Evolutionary conservation across 202 grass and related monocot genomes (phyloP), one percentile per base, ranked within the genome.

Genomic region (Panicum hallii): DNA sequence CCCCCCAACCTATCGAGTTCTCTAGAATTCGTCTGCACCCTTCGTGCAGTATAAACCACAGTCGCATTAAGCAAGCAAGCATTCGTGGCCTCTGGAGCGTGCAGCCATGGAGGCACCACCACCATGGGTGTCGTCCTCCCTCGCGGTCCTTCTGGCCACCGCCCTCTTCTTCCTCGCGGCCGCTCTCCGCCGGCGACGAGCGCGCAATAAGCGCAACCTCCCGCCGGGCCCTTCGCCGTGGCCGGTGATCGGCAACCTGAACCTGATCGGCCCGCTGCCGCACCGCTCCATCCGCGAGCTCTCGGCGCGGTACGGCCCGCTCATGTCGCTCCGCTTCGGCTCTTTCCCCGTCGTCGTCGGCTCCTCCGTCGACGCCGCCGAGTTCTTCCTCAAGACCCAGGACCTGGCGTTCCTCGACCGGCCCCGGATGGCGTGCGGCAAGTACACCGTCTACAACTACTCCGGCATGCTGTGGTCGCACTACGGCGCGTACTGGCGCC

Each of bases 221-320:
- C 63, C 67, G 1, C 67, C 67, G 0, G 67, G 42, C 5, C 67
- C 67, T 11, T 9, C 11, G 43, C 43, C 42, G 1, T 15, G 19
- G 41, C 67, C 67, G 43, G 67, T 70, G 20, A 70, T 70, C 43
- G 67, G 67, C n/a, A 70, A 47, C 67, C 67, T 70, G 42, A 70
- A 47, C 67, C 67, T 47, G 4, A 11, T 70, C 6, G 67, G 67
- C 43, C 0, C 67, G 0, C 67, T 70, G 20, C 67, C 43, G 1
- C 67, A 70, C 67, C 43, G 11, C 43, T 47, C 67, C 67, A 26
- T 70, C 42, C 67, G 6, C 5, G 43, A 47, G 2, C 67, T 70
- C 43, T 70, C 67, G n/a, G 20, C n/a, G 4, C 20, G 11, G 67
- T 26, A 70, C 67, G 67, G 67, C 67, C 43, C 67, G 2, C 43